These are phyloP conservation scores for Emergomyces pasteurianus DNA, from an alignment of 2,329 filamentous ascomycete genomes.

Conservation along the genomic window DNA sequence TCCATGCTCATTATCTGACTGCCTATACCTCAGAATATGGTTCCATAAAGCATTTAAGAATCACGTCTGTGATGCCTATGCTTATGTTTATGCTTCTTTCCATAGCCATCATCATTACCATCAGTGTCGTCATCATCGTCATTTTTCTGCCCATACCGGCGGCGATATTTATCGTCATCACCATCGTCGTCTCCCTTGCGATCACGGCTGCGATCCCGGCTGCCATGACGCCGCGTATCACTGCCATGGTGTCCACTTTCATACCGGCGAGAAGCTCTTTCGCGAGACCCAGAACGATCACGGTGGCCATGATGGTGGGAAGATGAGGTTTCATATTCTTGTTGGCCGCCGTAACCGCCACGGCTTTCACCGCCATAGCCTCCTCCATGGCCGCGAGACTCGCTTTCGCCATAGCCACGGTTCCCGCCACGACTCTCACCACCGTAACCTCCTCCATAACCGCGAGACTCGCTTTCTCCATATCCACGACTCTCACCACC, in stretches of 20 bases:
- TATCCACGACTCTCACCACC: neutral
- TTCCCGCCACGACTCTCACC: neutral
- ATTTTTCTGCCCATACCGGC: conserved; percentile 5
- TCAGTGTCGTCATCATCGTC: conserved; percentile 12
- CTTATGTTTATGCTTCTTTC: conserved; percentile 9
- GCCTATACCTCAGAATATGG: neutral
- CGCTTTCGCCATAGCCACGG: neutral
- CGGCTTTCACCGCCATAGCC: conserved; percentile 1
- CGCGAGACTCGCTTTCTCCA: neutral
- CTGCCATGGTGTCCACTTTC: conserved; percentile 7
- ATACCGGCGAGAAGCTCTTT: conserved; percentile 8
- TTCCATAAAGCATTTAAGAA: neutral
- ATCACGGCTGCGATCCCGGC: conserved; percentile 14
- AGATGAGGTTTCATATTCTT: conserved; percentile 8
- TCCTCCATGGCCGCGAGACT: neutral
- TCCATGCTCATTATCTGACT: neutral
- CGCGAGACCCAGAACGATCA: conserved; percentile 3
- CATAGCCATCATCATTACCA: conserved; percentile 9
- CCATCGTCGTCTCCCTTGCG: neutral
- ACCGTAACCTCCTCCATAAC: neutral
- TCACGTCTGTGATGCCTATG: conserved; percentile 14
- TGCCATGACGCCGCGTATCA: conserved; percentile 12
- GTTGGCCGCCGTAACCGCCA: conserved; percentile 3
- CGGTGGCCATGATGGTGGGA: conserved; percentile 7
- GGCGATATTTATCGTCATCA: conserved; percentile 3